Evolutionary conservation across 805 yeast species (phyloP), one percentile per base, ranked within the genome.

Genomic region (Myxozyma melibiosi): DNA sequence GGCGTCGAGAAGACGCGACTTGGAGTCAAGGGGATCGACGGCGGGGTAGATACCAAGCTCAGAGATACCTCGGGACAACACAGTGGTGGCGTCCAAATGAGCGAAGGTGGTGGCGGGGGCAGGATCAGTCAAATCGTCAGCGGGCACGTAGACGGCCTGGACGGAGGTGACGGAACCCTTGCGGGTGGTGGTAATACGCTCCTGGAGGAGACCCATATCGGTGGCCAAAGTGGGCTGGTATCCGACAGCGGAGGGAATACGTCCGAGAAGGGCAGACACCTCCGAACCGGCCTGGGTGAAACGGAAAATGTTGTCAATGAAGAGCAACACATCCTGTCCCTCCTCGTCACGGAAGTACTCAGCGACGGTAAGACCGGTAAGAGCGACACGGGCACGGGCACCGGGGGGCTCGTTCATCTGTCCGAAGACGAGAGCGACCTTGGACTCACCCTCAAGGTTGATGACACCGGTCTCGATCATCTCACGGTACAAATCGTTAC

Each of bases 371-470:
- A 92, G 86, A 86, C 99, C 99, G 71, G 99, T 94, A 78, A 92
- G 83, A 72, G 99, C 99, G 77, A 94, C 98, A 85, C 99, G 92
- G 73, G 99, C 97, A 86, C 99, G 91, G 73, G 99, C 99, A 82
- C 99, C 99, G 71, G 99, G 99, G 75, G 99, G 99, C 85, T 92
- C 99, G 85, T 92, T 92, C 99, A 92, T 92, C 84, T 94, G 99
- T 79, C 99, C 99, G 84, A 92, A 92, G 65, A 92, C 99, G 74
- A 92, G 84, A 69, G 98, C 95, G 81, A 94, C 99, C 87, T 94
- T 94, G 74, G 99, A 94, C 72, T 94, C 98, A 80, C 99, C 99
- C 77, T 94, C 98, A 71, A 92, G 84, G 88, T 94, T 90, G 80
- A 94, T 94, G 81, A 94, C 98, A 85, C 98, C 98, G 69, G 99